Conservation (phyloP, 2,329 filamentous ascomycete species). For the Zasmidium angulare region DNA sequence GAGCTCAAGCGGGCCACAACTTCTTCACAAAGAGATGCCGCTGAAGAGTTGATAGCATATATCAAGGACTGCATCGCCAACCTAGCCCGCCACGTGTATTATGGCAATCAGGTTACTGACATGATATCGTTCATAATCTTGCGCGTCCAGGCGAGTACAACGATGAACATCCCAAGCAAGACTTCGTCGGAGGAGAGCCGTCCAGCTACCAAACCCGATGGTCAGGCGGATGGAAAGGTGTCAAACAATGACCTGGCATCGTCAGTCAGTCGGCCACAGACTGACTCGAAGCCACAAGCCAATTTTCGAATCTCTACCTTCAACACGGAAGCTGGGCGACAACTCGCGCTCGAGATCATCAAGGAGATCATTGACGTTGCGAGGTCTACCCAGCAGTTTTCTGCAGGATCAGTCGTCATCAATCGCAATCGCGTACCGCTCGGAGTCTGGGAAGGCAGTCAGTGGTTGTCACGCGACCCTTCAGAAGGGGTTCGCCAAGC, state of each 20-base stretch:
- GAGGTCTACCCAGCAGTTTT: constrained; percentile 48
- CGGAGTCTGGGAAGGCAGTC: constrained; percentile 91
- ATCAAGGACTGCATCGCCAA: constrained; percentile 85
- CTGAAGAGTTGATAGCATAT: constrained; percentile 32
- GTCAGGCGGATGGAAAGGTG: constrained; percentile 8
- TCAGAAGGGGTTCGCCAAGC: constrained; percentile 77
- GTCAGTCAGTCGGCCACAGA: constrained; percentile 25
- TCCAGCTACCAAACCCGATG: constrained; percentile 11
- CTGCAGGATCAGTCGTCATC: constrained; percentile 21
- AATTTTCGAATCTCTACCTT: constrained; percentile 52
- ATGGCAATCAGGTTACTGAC: constrained; percentile 91
- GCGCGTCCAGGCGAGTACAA: constrained; percentile 66
- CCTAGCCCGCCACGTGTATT: constrained; percentile 92
- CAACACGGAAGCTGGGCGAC: constrained; percentile 61
- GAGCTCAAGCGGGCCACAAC: constrained; percentile 4
- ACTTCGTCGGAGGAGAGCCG: constrained; percentile 11
- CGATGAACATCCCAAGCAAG: constrained; percentile 30
- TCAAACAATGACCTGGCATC: constrained; percentile 12
- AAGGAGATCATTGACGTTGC: constrained; percentile 81
- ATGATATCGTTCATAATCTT: constrained; percentile 82
- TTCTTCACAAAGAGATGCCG: constrained; percentile 8
- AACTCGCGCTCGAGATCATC: constrained; percentile 71
- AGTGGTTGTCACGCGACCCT: constrained; percentile 83
- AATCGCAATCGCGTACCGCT: constrained; percentile 64
- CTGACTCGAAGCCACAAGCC: constrained; percentile 34